Evolutionary conservation across 768 basidiomycete genomes (phyloP), one percentile per base, ranked within the genome.

Genomic region (Tylopilus sp.): DNA sequence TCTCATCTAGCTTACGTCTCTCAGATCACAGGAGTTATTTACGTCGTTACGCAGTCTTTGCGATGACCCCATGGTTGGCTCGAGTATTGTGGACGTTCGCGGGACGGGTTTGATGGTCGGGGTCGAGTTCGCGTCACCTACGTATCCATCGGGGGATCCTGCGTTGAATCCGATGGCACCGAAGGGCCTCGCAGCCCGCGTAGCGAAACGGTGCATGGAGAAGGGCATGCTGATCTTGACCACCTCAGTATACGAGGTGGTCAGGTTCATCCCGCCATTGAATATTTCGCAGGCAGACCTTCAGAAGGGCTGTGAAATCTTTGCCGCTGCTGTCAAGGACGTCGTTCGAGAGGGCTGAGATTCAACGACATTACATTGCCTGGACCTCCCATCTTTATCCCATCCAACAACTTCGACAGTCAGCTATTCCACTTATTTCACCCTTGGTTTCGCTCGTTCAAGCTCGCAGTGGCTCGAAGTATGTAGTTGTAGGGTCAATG

Each of bases 261-360:
- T 97, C 53, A 78, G 94, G 64, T 97, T 98, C 76, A 98, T 98
- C 63, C 96, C 96, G 5, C 83, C 96, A 16, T 71, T 98, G 62
- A 95, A 92, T 65, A 81, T 96, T 56, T 81, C 78, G 22, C 70
- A 82, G 69, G 80, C 77, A 66, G 92, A 98, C 66, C 72, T 97
- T 74, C 76, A 71, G 61, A 83, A 84, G 65, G 89, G 89, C 0
- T 76, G 74, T 53, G 63, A 68, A 34, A 84, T 90, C 25, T 91
- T 92, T 67, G 74, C 63, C 30, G 79, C 87, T 64, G 83, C 89
- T 10, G 79, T 93, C 13, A 76, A 78, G 66, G 87, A 90, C 59
- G 85, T 88, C 44, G 72, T 87, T 3, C 72, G 62, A 25, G 83
- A 75, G 50, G 72, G 63, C 3, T 72, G 13, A 6, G 8, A 10